A percentile compares a stretch with the other conserved stretches of the same genome.
phyloP scores from a whole-genome alignment of 179 eudicot species.

The Carnegiea gigantea region DNA sequence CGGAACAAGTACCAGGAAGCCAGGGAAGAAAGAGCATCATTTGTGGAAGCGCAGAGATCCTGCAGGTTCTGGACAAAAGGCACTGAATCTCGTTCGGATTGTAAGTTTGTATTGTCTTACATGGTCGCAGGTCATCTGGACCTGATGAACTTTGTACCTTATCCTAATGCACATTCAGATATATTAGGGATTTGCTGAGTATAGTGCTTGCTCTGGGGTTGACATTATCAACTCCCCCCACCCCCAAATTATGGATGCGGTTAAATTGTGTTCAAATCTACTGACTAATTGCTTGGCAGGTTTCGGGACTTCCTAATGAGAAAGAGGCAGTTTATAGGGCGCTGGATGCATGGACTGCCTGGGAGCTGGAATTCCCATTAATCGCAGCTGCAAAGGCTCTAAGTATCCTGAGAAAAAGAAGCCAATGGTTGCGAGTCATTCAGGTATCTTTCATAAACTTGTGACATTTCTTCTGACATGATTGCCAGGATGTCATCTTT shows the following conservation, averaged over 20 bases:
- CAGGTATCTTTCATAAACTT: constrained; percentile 43
- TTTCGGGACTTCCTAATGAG: constrained; percentile 77
- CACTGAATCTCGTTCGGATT: constrained; percentile 72
- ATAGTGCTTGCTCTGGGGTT: background rate
- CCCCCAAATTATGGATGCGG: background rate
- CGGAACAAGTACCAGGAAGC: constrained; percentile 45
- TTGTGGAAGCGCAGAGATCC: constrained; percentile 81
- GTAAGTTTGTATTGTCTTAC: constrained; percentile 42
- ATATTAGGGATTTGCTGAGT: background rate
- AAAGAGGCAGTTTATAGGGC: constrained; percentile 83
- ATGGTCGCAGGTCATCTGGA: background rate
- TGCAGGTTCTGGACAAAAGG: constrained; percentile 81
- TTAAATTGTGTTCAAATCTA: background rate
- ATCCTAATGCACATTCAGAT: too few relatives aligned
- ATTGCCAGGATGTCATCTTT: background rate
- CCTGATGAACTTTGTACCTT: too few relatives aligned
- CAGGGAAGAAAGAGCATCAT: constrained; percentile 81
- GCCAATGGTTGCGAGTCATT: constrained; percentile 69
- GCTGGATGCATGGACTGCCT: constrained; percentile 81
- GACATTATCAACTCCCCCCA: background rate
- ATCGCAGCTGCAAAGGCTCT: constrained; percentile 88
- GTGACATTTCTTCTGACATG: background rate
- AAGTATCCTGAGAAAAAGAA: constrained; percentile 57
- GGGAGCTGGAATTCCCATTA: constrained; percentile 92
- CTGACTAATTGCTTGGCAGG: constrained; percentile 37